Evolutionary conservation across 345 rosid species (phyloP).

Genomic region (Erysimum cheiranthoides): DNA sequence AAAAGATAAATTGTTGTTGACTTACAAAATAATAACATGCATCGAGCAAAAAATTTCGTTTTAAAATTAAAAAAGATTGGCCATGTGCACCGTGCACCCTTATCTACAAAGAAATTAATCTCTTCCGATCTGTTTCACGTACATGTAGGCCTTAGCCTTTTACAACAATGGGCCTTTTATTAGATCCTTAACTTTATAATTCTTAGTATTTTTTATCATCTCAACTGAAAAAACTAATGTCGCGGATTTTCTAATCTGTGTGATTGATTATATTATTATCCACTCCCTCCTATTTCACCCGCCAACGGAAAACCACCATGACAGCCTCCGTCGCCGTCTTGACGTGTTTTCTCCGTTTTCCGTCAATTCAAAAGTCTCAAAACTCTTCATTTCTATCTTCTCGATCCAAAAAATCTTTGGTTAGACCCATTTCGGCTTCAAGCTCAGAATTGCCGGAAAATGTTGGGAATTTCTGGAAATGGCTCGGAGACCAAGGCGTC

Average conservation of each 20-base stretch:
- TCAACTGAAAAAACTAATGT: neutral
- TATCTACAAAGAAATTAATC: no score
- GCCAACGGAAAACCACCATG: slow-evolving; percentile 46
- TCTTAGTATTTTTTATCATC: no score
- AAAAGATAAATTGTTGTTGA: no score
- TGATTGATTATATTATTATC: slow-evolving; percentile 1
- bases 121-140: no score
- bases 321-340: slow-evolving; percentile 32
- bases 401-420: slow-evolving; percentile 36
- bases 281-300: slow-evolving; percentile 31
- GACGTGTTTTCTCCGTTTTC: slow-evolving; percentile 27
- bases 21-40: no score
- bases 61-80: no score
- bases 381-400: slow-evolving; percentile 19
- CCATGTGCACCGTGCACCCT: no score
- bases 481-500: slow-evolving; percentile 72
- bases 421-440: slow-evolving; percentile 43
- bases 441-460: slow-evolving; percentile 44
- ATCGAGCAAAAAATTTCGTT: no score
- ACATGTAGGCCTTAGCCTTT: no score
- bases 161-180: no score
- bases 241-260: no score
- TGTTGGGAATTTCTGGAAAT: slow-evolving; percentile 76
- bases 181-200: no score
- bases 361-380: slow-evolving; percentile 14